Percentiles rank a stretch among this genome's conserved stretches.
phyloP scores from a whole-genome alignment of 1,284 basidiomycete genomes.

The Moniliophthora roreri region DNA sequence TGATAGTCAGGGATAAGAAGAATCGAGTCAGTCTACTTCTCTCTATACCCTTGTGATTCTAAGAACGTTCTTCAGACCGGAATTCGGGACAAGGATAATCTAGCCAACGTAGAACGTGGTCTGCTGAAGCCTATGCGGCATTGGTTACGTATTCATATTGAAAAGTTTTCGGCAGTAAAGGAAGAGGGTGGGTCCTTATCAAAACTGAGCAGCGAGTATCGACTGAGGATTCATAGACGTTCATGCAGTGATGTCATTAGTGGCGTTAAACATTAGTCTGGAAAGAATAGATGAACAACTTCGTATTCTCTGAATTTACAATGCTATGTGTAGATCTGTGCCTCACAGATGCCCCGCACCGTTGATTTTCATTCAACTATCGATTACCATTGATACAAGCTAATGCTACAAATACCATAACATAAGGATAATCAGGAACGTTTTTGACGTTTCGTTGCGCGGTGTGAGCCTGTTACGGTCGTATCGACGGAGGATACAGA shows the following conservation, averaged over 20 bases:
- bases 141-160: not conserved
- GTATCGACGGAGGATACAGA: slow-evolving; percentile 71
- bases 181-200: not conserved
- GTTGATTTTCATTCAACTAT: too few relatives aligned
- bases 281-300: slow-evolving; percentile 35
- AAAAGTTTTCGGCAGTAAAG: not conserved
- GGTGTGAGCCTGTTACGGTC: slow-evolving; percentile 46
- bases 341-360: too few relatives aligned
- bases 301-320: too few relatives aligned
- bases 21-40: slow-evolving; percentile 5
- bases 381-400: too few relatives aligned
- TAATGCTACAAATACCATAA: too few relatives aligned
- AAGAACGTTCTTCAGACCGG: slow-evolving; percentile 6
- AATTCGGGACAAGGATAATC: slow-evolving; percentile 10
- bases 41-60: too few relatives aligned
- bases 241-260: slow-evolving; percentile 34
- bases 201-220: not conserved
- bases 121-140: slow-evolving; percentile 4
- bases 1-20: slow-evolving; percentile 3
- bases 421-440: slow-evolving; percentile 31
- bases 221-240: slow-evolving; percentile 1
- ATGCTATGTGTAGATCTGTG: too few relatives aligned
- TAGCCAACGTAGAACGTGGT: slow-evolving; percentile 7
- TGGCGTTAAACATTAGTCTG: slow-evolving; percentile 43
- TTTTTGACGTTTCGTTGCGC: slow-evolving; percentile 59